Evolutionary conservation across 495 filamentous ascomycete species (phyloP).

Genomic region (Aspergillus bridgeri): DNA sequence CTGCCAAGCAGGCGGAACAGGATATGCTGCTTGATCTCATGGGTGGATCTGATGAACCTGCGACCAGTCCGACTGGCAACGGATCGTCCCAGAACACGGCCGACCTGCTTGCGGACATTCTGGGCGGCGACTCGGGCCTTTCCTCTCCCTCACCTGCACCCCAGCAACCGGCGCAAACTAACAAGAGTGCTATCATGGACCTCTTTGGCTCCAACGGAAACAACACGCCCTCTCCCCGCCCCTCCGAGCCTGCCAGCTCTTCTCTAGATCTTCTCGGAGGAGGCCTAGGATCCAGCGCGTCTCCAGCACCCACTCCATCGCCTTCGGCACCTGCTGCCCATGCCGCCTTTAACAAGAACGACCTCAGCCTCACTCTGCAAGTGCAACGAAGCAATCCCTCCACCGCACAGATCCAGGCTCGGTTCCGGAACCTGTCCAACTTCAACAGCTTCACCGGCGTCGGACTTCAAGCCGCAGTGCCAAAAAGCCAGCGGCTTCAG

Average conservation of each 20-base stretch:
- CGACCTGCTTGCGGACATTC: conserved; percentile 85
- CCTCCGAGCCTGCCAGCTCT: conserved; percentile 34
- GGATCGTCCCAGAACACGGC: conserved; percentile 71
- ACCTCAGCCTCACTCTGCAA: conserved; percentile 72
- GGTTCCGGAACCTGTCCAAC: conserved; percentile 74
- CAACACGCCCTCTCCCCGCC: conserved; percentile 34
- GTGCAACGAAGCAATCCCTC: conserved; percentile 74
- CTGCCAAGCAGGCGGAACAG: conserved; percentile 76
- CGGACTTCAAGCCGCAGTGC: conserved; percentile 87
- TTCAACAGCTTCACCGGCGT: conserved; percentile 64
- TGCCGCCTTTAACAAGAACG: conserved; percentile 81
- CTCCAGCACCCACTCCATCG: conserved; percentile 33
- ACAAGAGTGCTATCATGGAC: conserved; percentile 81
- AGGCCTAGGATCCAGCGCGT: conserved; percentile 43
- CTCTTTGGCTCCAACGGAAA: conserved; percentile 55
- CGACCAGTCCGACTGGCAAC: conserved; percentile 49
- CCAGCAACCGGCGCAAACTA: conserved; percentile 44
- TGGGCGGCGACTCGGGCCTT: conserved; percentile 46
- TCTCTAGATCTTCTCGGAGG: conserved; percentile 49
- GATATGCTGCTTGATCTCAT: conserved; percentile 91
- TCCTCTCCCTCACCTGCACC: conserved; percentile 54
- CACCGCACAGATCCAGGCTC: conserved; percentile 68
- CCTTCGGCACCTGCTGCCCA: conserved; percentile 50
- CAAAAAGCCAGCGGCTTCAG: conserved; percentile 90
- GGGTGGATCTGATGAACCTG: conserved; percentile 68